Evolutionary conservation across 2,329 filamentous ascomycete species (phyloP).

Genomic region (Colletotrichum melonis): DNA sequence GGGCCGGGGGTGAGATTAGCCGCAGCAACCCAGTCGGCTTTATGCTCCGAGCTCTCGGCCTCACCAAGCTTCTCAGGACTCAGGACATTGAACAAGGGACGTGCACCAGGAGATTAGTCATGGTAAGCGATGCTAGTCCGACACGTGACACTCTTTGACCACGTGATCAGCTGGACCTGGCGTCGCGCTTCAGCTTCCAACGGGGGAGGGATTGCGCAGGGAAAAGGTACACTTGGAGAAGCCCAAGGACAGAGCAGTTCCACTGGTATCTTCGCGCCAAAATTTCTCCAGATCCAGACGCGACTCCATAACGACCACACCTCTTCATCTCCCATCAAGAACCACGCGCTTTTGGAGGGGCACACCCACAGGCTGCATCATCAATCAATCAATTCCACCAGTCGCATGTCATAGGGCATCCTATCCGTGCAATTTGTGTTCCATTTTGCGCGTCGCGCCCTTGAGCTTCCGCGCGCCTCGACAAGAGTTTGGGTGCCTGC

Average conservation of each 20-base stretch:
- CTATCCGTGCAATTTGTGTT: constrained; percentile 14
- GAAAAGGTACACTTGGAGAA: not conserved
- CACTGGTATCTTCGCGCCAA: constrained; percentile 47
- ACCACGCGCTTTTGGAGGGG: constrained; percentile 29
- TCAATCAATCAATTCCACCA: constrained; percentile 15
- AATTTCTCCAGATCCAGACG: constrained; percentile 49
- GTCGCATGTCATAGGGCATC: constrained; percentile 12
- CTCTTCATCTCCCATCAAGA: constrained; percentile 25
- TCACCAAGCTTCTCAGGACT: not conserved
- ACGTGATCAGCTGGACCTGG: not conserved
- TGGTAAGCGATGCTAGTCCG: too few relatives aligned
- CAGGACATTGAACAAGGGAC: too few relatives aligned
- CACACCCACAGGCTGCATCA: constrained; percentile 21
- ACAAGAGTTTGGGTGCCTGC: constrained; percentile 20
- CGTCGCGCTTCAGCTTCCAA: not conserved
- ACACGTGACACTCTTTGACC: not conserved
- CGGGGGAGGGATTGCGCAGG: not conserved
- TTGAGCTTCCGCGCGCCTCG: constrained; percentile 15
- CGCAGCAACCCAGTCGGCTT: not conserved
- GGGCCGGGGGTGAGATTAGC: constrained; percentile 1
- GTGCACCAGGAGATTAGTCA: too few relatives aligned
- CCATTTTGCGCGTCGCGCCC: constrained; percentile 27
- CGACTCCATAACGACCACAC: constrained; percentile 37
- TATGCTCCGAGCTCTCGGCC: constrained; percentile 3
- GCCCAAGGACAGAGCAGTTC: not conserved